phyloP scores from a whole-genome alignment of 345 rosid genomes.

The Populus euphratica region DNA sequence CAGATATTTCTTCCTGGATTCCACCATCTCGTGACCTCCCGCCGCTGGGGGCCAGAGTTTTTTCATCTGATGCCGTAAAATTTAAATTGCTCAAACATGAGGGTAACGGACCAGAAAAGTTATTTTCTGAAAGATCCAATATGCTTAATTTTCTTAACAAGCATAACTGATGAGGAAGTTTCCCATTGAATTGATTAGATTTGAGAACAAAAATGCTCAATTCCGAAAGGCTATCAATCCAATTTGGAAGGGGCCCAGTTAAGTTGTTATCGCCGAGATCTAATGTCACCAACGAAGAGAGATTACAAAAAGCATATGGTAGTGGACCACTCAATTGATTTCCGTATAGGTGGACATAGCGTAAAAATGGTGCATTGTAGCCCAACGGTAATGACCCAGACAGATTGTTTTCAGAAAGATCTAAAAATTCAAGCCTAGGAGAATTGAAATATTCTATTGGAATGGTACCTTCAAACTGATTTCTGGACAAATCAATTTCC shows the following conservation, averaged over 20 bases:
- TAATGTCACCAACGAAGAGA: neutral
- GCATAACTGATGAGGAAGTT: neutral
- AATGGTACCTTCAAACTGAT: too few species aligned
- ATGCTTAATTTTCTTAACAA: neutral
- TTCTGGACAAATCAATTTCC: too few species aligned
- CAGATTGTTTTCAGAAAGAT: neutral
- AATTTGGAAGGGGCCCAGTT: neutral
- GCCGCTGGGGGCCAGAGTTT: accelerated
- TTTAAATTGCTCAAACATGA: conserved; percentile 4
- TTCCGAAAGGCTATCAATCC: neutral
- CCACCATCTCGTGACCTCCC: accelerated
- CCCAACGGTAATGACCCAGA: neutral
- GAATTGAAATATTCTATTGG: neutral
- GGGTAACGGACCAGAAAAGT: conserved; percentile 1
- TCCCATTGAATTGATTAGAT: neutral
- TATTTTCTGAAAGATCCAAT: neutral
- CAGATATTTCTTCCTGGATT: accelerated
- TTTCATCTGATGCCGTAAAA: neutral
- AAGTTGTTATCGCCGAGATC: neutral
- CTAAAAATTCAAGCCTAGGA: neutral
- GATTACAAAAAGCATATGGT: neutral
- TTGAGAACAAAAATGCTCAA: neutral
- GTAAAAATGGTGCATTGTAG: neutral
- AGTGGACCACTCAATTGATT: conserved; percentile 4
- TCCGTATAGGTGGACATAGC: neutral